Conservation (phyloP, 2,329 filamentous ascomycete genomes). For the Helicocarpus griseus region DNA sequence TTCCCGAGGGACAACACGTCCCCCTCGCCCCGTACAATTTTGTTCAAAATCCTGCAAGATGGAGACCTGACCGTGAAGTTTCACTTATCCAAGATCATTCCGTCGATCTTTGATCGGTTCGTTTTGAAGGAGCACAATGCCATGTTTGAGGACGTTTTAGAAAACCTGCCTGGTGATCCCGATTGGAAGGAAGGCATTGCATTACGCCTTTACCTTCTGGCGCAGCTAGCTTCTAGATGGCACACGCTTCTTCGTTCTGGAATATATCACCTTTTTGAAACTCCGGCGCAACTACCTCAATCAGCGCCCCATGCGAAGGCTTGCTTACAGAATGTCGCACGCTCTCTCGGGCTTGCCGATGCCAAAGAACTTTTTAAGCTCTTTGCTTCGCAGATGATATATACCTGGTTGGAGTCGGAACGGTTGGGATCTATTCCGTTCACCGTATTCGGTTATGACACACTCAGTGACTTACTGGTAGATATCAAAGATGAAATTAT, state of each 20-base stretch:
- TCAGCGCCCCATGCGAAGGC: conserved; percentile 61
- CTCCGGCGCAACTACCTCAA: conserved; percentile 59
- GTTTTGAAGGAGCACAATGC: conserved; percentile 74
- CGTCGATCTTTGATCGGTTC: conserved; percentile 69
- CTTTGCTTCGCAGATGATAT: conserved; percentile 81
- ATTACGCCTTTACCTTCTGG: conserved; percentile 66
- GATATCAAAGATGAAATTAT: conserved; percentile 68
- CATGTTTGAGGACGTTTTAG: conserved; percentile 75
- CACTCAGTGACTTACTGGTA: conserved; percentile 56
- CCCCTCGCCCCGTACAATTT: conserved; percentile 57
- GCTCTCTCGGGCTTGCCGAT: conserved; percentile 53
- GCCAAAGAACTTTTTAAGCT: conserved; percentile 66
- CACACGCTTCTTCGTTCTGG: conserved; percentile 76
- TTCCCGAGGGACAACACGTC: conserved; percentile 54
- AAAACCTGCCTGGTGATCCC: conserved; percentile 62
- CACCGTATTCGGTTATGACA: conserved; percentile 69
- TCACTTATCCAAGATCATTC: conserved; percentile 58
- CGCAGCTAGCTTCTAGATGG: conserved; percentile 71
- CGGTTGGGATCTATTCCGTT: conserved; percentile 66
- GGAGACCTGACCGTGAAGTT: conserved; percentile 66
- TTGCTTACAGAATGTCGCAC: conserved; percentile 60
- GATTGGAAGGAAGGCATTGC: conserved; percentile 74
- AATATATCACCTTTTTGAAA: conserved; percentile 91
- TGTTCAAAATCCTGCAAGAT: conserved; percentile 62
- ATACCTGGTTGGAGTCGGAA: conserved; percentile 72